Evolutionary conservation across 352 stramenopile genomes (phyloP), one percentile per base, ranked within the genome.

Genomic region (Albugo laibachii): DNA sequence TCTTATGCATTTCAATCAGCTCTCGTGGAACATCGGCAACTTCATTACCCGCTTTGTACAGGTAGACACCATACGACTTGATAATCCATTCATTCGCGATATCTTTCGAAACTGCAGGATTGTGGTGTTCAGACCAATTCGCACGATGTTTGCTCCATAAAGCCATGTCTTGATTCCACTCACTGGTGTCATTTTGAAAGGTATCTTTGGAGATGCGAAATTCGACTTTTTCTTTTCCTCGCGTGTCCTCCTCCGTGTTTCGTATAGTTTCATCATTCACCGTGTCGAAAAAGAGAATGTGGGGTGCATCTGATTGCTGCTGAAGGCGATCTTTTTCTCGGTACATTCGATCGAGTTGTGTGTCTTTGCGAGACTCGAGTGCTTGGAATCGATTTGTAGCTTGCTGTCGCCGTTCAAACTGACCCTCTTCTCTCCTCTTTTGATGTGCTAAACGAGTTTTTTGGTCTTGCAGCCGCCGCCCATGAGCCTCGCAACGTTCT

Each of bases 141-240:
- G 75, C 78, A 50, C 78, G 78, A 59, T 91, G 78, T 55, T 83
- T 83, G 50, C 66, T 83, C 78, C 78, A 91, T 42, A 78, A 65
- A 1, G 78, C 78, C 78, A 91, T 91, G 57, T 87, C 78, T 48
- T 69, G 80, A 62, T 91, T 91, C 78, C 78, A 91, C 55, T 91
- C 73, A 21, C 69, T 77, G 31, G 78, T 91, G 53, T 91, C 78
- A 13, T 76, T 66, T 61, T 91, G 78, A 63, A 91, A 91, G 42
- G 72, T 65, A 45, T 91, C 77, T 62, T 91, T 91, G 5, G 71
- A 85, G 58, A 86, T 87, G 47, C 69, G 83, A 53, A 91, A 91
- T 60, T 91, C 77, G 15, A 91, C 72, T 62, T 91, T 91, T 54
- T 91, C 77, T 57, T 83, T 83, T 40, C 77, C 61, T 13, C 77